Percentiles rank a stretch among this genome's conserved stretches.
Evolutionary conservation across 805 yeast genomes (phyloP).

Genomic region (Hanseniaspora meyeri): DNA sequence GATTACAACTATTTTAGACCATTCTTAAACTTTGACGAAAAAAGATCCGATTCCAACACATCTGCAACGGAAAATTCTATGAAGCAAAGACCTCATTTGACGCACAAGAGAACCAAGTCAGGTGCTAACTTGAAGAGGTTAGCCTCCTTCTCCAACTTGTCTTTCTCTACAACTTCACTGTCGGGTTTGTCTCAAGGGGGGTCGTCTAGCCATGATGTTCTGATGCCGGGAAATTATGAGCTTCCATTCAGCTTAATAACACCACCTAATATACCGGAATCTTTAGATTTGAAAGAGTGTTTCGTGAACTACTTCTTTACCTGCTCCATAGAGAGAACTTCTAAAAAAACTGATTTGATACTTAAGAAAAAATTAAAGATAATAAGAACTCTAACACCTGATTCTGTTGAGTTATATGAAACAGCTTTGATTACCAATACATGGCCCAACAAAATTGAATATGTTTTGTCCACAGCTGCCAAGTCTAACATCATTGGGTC

Average conservation of each 20-base stretch:
- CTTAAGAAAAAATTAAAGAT: slow-evolving; percentile 66
- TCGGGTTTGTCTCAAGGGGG: slow-evolving; percentile 11
- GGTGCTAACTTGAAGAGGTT: slow-evolving; percentile 27
- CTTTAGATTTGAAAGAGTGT: slow-evolving; percentile 69
- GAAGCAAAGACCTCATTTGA: background rate
- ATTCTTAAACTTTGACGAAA: slow-evolving; percentile 20
- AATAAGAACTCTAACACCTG: slow-evolving; percentile 76
- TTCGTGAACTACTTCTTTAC: slow-evolving; percentile 63
- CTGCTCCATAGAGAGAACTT: slow-evolving; percentile 65
- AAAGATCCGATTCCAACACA: slow-evolving; percentile 18
- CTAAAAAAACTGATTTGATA: slow-evolving; percentile 51
- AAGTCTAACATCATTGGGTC: slow-evolving; percentile 88
- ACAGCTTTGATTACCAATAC: slow-evolving; percentile 88
- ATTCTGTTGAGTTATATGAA: slow-evolving; percentile 75
- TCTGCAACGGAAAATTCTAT: background rate
- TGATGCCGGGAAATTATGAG: slow-evolving; percentile 71
- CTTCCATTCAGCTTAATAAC: slow-evolving; percentile 76
- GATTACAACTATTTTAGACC: slow-evolving; percentile 48
- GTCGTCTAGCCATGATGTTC: slow-evolving; percentile 26
- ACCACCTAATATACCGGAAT: slow-evolving; percentile 74
- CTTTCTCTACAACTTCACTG: slow-evolving; percentile 17
- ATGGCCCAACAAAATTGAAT: slow-evolving; percentile 91
- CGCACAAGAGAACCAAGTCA: slow-evolving; percentile 26
- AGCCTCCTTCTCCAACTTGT: slow-evolving; percentile 20
- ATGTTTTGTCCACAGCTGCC: slow-evolving; percentile 71